Conservation (phyloP, 257 asterid genomes). For the Scutellaria baicalensis region DNA sequence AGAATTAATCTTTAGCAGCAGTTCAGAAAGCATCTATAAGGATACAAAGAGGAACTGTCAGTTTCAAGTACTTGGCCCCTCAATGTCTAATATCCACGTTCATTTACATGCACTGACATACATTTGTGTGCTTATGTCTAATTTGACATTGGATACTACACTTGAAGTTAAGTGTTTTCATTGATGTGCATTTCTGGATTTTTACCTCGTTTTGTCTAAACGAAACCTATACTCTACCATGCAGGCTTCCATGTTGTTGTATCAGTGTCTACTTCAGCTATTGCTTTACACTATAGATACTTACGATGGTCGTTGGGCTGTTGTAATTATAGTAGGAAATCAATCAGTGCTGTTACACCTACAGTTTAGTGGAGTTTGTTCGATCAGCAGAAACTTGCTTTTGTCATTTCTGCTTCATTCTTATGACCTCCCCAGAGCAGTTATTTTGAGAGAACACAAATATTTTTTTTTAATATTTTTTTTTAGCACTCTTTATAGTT, state of each 20-base stretch:
- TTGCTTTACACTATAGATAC: background rate
- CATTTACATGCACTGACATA: background rate
- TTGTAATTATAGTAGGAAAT: slow-evolving; percentile 2
- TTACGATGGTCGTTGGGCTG: background rate
- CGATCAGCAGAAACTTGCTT: slow-evolving; percentile 35
- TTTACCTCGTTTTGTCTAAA: background rate
- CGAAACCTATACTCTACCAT: background rate
- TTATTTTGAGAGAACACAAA: background rate
- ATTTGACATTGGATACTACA: background rate
- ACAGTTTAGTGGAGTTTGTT: slow-evolving; percentile 12
- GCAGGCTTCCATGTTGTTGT: slow-evolving; percentile 35
- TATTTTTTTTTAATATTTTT: background rate
- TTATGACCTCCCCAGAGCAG: slow-evolving; percentile 12
- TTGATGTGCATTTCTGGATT: background rate
- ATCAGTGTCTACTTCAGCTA: slow-evolving; percentile 20
- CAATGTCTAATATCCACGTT: background rate
- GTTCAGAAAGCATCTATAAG: background rate
- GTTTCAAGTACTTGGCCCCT: background rate
- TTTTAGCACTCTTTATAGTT: slow-evolving; percentile 1
- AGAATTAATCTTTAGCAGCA: too few species aligned
- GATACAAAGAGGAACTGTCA: background rate
- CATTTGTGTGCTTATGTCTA: background rate
- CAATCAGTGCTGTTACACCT: background rate
- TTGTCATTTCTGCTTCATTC: slow-evolving; percentile 36
- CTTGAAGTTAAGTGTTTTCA: too few species aligned